Conservation (phyloP, 768 basidiomycete species). For the Auricularia heimuer region DNA sequence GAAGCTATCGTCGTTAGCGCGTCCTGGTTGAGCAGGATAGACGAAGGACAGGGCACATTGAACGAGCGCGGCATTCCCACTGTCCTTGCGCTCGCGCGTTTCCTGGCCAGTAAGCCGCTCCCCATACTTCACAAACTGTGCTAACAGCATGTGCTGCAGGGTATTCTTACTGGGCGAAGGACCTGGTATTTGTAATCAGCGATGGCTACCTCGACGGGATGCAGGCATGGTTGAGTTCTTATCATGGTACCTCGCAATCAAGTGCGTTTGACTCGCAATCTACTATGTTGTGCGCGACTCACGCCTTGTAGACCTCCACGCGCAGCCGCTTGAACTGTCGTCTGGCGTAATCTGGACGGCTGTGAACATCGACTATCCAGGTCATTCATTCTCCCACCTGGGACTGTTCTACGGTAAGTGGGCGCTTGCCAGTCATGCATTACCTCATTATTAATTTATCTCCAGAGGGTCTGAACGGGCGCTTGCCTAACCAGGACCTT, state of each 20-base stretch:
- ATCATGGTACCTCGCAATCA: slow-evolving; percentile 59
- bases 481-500: slow-evolving; percentile 92
- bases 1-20: slow-evolving; percentile 91
- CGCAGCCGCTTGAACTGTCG: slow-evolving; percentile 48
- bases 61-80: slow-evolving; percentile 84
- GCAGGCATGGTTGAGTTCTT: slow-evolving; percentile 83
- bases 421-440: not conserved
- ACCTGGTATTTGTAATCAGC: slow-evolving; percentile 80
- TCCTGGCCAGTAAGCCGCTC: slow-evolving; percentile 57
- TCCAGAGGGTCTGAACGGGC: slow-evolving; percentile 88
- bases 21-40: slow-evolving; percentile 69
- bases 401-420: slow-evolving; percentile 85
- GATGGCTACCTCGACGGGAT: slow-evolving; percentile 86
- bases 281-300: not conserved
- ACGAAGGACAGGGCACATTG: slow-evolving; percentile 44
- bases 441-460: not conserved
- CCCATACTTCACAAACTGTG: not conserved
- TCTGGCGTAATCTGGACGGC: slow-evolving; percentile 96
- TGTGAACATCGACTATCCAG: slow-evolving; percentile 88
- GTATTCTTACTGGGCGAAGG: slow-evolving; percentile 91
- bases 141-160: slow-evolving; percentile 31
- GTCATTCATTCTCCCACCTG: slow-evolving; percentile 92
- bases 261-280: slow-evolving; percentile 34
- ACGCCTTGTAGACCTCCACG: slow-evolving; percentile 44
- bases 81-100: slow-evolving; percentile 76